phyloP scores from a whole-genome alignment of 139 green algal genomes.

The Chlorella ohadii region DNA sequence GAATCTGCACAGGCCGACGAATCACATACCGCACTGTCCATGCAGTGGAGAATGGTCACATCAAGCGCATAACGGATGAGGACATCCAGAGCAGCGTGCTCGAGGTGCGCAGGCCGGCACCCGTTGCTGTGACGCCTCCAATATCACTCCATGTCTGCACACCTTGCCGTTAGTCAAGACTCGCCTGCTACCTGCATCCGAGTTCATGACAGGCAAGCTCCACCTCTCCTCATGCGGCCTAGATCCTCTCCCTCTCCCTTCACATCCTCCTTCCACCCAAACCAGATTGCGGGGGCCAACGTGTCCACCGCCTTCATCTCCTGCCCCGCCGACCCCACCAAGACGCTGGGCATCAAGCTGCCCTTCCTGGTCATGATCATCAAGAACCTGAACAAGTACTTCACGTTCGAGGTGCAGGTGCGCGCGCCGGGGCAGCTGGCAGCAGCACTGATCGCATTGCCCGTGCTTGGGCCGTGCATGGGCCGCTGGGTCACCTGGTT shows the following conservation, averaged over 20 bases:
- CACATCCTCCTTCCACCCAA: too few species aligned
- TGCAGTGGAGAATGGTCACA: slow-evolving; percentile 93
- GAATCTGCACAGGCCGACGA: too few species aligned
- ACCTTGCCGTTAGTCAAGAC: too few species aligned
- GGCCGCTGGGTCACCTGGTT: too few species aligned
- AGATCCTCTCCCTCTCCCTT: too few species aligned
- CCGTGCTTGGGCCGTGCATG: not conserved
- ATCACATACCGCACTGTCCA: too few species aligned
- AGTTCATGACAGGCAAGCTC: too few species aligned
- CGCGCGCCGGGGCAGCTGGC: not conserved
- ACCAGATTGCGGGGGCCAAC: slow-evolving; percentile 75
- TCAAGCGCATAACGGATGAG: slow-evolving; percentile 96
- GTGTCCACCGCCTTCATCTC: slow-evolving; percentile 93
- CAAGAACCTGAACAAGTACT: slow-evolving; percentile 99
- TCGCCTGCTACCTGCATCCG: too few species aligned
- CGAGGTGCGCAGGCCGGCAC: too few species aligned
- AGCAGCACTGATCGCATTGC: not conserved
- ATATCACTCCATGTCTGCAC: too few species aligned
- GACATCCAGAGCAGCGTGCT: slow-evolving; percentile 96
- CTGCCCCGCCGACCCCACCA: slow-evolving; percentile 88
- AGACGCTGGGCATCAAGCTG: slow-evolving; percentile 97
- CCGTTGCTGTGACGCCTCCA: too few species aligned
- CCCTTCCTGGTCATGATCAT: slow-evolving; percentile 98
- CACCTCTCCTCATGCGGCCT: too few species aligned
- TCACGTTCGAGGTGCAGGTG: slow-evolving; percentile 93